Base-by-base conservation (phyloP, 2,329 filamentous ascomycete species). In the Cercospora sesami region DNA sequence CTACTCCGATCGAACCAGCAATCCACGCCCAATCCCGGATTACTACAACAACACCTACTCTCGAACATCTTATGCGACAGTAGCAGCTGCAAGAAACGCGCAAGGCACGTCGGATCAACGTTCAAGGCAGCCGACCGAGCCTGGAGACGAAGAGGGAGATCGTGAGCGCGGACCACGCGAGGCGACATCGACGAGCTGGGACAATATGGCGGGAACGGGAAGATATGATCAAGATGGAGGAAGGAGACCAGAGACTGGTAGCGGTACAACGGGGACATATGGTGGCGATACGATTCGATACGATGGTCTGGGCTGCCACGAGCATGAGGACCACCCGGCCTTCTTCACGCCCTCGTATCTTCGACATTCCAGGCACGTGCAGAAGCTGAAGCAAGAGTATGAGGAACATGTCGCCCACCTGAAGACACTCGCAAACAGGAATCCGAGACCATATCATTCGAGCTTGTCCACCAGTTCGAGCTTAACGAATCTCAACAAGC, bases 331-430 rank as follows among this genome's bases (percentile, higher is more conserved):
- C 51, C 71, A 75, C 36, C 69, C 72, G 18, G 69, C 73, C 5
- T 94, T 94, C 83, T 93, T 97, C 79, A 86, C 90, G 10, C 94
- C 94, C 0, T 93, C 92, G 5, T 97, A 97, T 80, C 86, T 98
- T 55, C 84, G 85, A 73, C 87, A 87, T 45, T 94, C 93, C 14
- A 87, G 88, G 75, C 94, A 97, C 79, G 88, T 94, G 63, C 86
- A 90, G 74, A 89, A 87, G 77, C 84, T 97, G 59, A 88, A 91
- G 74, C 64, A 68, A 36, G 71, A 67, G 12, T 72, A 75, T 60
- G 89, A 92, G 69, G 87, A 86, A 66, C 86, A 93, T 42, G 57
- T 76, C 21, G 72, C 72, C 4, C 73, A 77, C 36, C 53, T 75
- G 64, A 69, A 73, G 66, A 76, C 76, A 63, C 60, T 68, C 23